These are phyloP conservation scores for Phytophthora europaea DNA, from an alignment of 352 stramenopile species.

Conservation along the genomic window DNA sequence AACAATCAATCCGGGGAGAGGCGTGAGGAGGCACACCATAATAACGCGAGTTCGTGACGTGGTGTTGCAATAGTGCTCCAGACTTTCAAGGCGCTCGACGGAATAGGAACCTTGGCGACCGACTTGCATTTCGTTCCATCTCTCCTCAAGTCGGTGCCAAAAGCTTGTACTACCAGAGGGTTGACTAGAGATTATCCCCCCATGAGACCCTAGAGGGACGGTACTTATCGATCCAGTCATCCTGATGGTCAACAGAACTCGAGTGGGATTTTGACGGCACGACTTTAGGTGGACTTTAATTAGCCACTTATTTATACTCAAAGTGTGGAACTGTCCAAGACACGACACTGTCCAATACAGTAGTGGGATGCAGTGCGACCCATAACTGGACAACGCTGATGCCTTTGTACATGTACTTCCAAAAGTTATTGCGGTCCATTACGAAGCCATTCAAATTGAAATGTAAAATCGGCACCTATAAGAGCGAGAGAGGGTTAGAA, in stretches of 20 bases:
- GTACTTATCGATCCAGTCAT: not conserved
- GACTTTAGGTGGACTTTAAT: not conserved
- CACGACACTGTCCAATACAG: too few relatives aligned
- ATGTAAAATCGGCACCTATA: slow-evolving; percentile 18
- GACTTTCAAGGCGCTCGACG: slow-evolving; percentile 2
- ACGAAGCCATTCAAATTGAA: slow-evolving; percentile 16
- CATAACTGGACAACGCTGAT: too few relatives aligned
- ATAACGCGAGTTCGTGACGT: not conserved
- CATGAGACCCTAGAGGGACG: not conserved
- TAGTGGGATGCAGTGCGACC: too few relatives aligned
- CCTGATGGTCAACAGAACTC: not conserved
- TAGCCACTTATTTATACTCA: too few relatives aligned
- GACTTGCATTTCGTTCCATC: slow-evolving; percentile 10
- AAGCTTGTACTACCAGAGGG: not conserved
- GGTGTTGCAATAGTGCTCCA: slow-evolving; percentile 6
- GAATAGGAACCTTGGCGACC: slow-evolving; percentile 6
- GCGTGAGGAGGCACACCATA: not conserved
- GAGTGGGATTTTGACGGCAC: not conserved
- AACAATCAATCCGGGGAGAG: not conserved
- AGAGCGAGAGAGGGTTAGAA: not conserved
- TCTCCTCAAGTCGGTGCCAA: not conserved
- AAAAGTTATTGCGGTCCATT: not conserved
- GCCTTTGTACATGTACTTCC: too few relatives aligned
- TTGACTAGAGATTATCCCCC: not conserved
- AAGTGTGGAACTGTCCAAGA: too few relatives aligned